Evolutionary conservation across 768 basidiomycete species (phyloP).

Genomic region (Agrocybe praecox): DNA sequence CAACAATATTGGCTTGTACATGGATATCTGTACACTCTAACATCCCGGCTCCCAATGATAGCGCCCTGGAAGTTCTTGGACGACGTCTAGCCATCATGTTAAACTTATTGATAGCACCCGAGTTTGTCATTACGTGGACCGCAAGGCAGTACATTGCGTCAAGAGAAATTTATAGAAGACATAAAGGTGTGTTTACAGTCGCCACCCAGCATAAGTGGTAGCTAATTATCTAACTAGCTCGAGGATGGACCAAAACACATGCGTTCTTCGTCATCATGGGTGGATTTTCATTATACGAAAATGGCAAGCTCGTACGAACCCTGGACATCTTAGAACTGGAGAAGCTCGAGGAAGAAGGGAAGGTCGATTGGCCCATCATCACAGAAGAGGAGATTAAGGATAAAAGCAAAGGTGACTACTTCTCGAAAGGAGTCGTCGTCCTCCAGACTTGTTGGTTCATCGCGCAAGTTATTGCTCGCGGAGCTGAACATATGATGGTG

Average conservation of each 20-base stretch:
- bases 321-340: slow-evolving; percentile 7
- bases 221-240: neutral
- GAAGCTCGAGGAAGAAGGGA: slow-evolving; percentile 11
- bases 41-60: slow-evolving; percentile 15
- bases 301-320: neutral
- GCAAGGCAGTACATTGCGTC: slow-evolving; percentile 11
- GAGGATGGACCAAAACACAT: slow-evolving; percentile 15
- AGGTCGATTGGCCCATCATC: slow-evolving; percentile 18
- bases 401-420: slow-evolving; percentile 32
- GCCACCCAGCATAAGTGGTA: too few relatives aligned
- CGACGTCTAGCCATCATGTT: slow-evolving; percentile 11
- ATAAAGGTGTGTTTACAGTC: neutral
- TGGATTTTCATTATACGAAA: slow-evolving; percentile 24
- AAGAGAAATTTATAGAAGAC: neutral
- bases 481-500: slow-evolving; percentile 22
- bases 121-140: slow-evolving; percentile 17
- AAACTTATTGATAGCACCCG: slow-evolving; percentile 14
- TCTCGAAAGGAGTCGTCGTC: slow-evolving; percentile 35
- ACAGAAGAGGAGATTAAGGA: slow-evolving; percentile 23
- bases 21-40: slow-evolving; percentile 6
- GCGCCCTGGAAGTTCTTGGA: neutral
- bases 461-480: slow-evolving; percentile 28
- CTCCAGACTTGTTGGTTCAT: slow-evolving; percentile 38
- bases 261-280: slow-evolving; percentile 22
- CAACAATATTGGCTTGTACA: neutral